Conservation (phyloP, 2,329 filamentous ascomycete genomes). For the Sporothrix pseudoabietina region DNA sequence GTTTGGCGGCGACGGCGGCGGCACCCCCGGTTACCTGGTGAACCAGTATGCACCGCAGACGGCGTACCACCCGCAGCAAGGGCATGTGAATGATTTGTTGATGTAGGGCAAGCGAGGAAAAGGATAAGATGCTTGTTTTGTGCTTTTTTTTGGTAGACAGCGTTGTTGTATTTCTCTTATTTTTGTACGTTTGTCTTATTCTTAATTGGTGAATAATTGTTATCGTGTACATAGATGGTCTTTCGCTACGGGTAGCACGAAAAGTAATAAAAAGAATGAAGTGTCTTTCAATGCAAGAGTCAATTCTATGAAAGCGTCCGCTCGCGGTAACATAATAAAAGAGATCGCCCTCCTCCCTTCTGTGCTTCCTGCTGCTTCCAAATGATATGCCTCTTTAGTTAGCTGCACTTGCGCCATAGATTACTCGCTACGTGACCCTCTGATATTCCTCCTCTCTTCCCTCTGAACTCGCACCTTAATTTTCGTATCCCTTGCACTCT, state of each 20-base stretch:
- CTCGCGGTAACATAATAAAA: neutral
- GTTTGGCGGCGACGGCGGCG: conserved; percentile 61
- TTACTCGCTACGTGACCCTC: neutral
- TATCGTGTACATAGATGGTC: neutral
- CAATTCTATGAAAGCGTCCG: conserved; percentile 16
- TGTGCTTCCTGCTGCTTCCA: neutral
- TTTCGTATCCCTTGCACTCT: neutral
- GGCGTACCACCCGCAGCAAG: conserved; percentile 68
- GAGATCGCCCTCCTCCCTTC: neutral
- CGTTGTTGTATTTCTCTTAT: neutral
- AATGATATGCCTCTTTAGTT: neutral
- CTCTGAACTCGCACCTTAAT: neutral
- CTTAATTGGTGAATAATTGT: neutral
- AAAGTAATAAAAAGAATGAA: neutral
- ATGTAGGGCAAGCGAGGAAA: conserved; percentile 40
- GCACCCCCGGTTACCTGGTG: conserved; percentile 67
- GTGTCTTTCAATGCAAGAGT: neutral
- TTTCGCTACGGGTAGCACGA: no score
- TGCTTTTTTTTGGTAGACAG: neutral
- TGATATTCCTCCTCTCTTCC: neutral
- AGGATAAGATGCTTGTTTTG: neutral
- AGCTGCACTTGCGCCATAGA: conserved; percentile 13
- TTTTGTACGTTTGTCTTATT: neutral
- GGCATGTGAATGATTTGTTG: conserved; percentile 66
- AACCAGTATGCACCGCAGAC: conserved; percentile 80